Evolutionary conservation across 768 basidiomycete genomes (phyloP).

Genomic region (Calocybe gangraenosa): DNA sequence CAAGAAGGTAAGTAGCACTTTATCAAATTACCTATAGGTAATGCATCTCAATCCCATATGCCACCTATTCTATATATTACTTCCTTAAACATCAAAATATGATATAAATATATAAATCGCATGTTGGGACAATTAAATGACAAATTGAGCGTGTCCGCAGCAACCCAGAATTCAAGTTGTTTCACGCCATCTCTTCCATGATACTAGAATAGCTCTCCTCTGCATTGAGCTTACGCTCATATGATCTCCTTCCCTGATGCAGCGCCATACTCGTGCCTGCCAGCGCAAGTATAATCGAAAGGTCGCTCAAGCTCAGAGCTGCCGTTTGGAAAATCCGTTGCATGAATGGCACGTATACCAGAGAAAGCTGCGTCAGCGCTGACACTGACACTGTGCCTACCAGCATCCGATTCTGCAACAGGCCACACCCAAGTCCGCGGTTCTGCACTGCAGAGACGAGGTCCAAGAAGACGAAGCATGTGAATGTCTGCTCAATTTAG

Average conservation of each 20-base stretch:
- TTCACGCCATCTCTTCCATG: constrained; percentile 59
- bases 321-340: constrained; percentile 94
- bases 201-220: constrained; percentile 45
- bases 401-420: constrained; percentile 87
- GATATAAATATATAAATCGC: neutral
- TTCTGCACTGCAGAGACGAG: constrained; percentile 93
- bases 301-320: constrained; percentile 62
- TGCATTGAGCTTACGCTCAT: constrained; percentile 62
- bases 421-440: constrained; percentile 81
- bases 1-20: neutral
- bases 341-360: constrained; percentile 89
- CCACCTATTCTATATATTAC: neutral
- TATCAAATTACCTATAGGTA: no score
- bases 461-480: constrained; percentile 95
- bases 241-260: constrained; percentile 78
- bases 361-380: constrained; percentile 74
- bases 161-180: neutral
- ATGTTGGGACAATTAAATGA: no score
- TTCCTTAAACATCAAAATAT: neutral
- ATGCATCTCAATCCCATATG: no score
- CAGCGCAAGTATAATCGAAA: constrained; percentile 65
- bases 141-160: no score
- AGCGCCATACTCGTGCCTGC: constrained; percentile 59
- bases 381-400: constrained; percentile 85
- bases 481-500: constrained; percentile 69